Base-by-base conservation (phyloP, 768 basidiomycete species). In the Termitomyces bulborhizus region DNA sequence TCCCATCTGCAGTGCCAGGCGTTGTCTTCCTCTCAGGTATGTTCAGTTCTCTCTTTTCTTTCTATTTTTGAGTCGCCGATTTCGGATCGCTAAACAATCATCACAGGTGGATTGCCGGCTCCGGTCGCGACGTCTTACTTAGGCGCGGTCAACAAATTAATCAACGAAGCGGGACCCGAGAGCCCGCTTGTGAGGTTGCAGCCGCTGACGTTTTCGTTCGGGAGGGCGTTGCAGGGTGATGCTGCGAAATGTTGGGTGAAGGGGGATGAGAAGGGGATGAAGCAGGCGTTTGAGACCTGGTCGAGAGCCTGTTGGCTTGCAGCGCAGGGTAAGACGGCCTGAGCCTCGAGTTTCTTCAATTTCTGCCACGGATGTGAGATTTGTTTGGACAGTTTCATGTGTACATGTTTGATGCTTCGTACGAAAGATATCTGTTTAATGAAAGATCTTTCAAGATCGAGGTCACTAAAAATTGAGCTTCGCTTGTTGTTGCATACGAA, bases 21-120 rank as follows among this genome's bases (percentile, higher is more conserved):
- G 69, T 78, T 4, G 65, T 75, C n/a, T 80, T 79, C 63, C 68
- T 78, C 41, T 80, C 78, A 27, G 76, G 80, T 75, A 65, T 58
- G 69, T 37, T 44, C 29, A 15, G 32, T 36, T 21, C 21, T 21
- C 16, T 48, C 1, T 31, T 54, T 49, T 34, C 21, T 47, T 54
- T 6, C 36, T 24, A 13, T 46, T 37, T 4, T 1, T 34, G 34
- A 32, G 39, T 18, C 18, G 9, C 12, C 6, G 16, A 41, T 26
- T n/a, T 18, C 27, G 6, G 6, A 15, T 24, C 4, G 29, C 24
- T 29, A 31, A 51, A 21, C 13, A 9, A 32, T 32, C 8, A n/a
- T 41, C 6, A 26, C 34, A 77, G 80, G 78, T 50, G 77, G 77
- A 13, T 67, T 79, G 24, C 63, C 74, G n/a, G 71, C 75, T 27